Evolutionary conservation across 306 rosid species (phyloP).

Genomic region (Sindora glabra): DNA sequence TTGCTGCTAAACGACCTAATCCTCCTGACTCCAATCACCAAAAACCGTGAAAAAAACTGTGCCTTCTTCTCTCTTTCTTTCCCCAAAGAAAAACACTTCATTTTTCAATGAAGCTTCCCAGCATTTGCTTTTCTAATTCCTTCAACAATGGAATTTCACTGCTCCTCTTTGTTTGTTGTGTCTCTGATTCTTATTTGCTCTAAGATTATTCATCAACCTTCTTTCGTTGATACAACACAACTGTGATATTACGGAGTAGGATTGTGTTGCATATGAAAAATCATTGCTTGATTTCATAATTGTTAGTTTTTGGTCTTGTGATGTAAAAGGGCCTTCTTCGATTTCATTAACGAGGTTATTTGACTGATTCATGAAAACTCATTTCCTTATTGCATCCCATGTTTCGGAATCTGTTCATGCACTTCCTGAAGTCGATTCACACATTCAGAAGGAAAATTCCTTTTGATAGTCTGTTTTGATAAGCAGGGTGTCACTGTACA

Average conservation of each 20-base stretch:
- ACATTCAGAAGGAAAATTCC: constrained; percentile 70
- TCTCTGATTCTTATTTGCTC: constrained; percentile 5
- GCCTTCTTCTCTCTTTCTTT: constrained; percentile 30
- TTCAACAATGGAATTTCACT: constrained; percentile 32
- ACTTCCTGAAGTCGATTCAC: constrained; percentile 66
- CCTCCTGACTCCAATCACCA: constrained; percentile 46
- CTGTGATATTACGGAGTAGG: constrained; percentile 8
- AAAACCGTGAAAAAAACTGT: constrained; percentile 47
- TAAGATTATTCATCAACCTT: background rate
- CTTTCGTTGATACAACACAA: background rate
- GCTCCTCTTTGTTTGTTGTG: background rate
- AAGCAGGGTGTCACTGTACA: background rate
- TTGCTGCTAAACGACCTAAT: constrained; percentile 62
- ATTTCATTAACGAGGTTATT: constrained; percentile 20
- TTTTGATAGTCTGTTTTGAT: constrained; percentile 37
- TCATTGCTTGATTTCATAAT: constrained; percentile 8
- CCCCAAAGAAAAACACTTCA: background rate
- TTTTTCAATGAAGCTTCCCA: constrained; percentile 31
- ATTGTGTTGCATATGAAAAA: constrained; percentile 14
- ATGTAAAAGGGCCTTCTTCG: constrained; percentile 21
- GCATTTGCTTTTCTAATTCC: constrained; percentile 17
- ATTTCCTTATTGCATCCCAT: constrained; percentile 34
- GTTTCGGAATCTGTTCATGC: constrained; percentile 79
- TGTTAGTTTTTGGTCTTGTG: constrained; percentile 2
- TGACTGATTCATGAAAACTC: constrained; percentile 31